A percentile compares a stretch with the other conserved stretches of the same genome.
Evolutionary conservation across 495 filamentous ascomycete genomes (phyloP).

Genomic region (Penicillium odoratum): DNA sequence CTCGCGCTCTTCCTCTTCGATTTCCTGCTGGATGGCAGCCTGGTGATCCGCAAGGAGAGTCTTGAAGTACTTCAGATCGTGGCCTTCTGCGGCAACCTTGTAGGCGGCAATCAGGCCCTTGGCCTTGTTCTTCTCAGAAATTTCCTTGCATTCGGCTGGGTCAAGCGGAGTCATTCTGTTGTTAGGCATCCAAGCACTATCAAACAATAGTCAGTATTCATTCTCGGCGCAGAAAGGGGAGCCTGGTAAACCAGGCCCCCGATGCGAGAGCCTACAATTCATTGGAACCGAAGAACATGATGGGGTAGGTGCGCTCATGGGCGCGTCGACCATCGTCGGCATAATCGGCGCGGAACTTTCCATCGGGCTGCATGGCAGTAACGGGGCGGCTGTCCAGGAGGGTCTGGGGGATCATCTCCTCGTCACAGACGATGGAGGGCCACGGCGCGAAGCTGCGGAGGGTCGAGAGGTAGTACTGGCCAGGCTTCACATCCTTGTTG

Average conservation of each 20-base stretch:
- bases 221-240: neutral
- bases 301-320: constrained; percentile 79
- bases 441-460: constrained; percentile 89
- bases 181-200: constrained; percentile 83
- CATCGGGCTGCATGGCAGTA: constrained; percentile 74
- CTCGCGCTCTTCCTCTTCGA: constrained; percentile 59
- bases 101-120: constrained; percentile 75
- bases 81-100: constrained; percentile 65
- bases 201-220: constrained; percentile 11
- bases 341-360: constrained; percentile 80
- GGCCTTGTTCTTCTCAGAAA: constrained; percentile 68
- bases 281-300: constrained; percentile 92
- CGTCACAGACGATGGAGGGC: constrained; percentile 88
- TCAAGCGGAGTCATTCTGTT: constrained; percentile 73
- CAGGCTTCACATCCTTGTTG: constrained; percentile 77
- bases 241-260: constrained; percentile 15
- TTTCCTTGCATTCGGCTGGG: constrained; percentile 60
- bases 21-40: constrained; percentile 58
- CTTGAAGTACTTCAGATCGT: constrained; percentile 77
- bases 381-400: constrained; percentile 74
- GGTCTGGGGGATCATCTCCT: constrained; percentile 79
- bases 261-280: constrained; percentile 72
- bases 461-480: constrained; percentile 81
- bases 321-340: constrained; percentile 79
- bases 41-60: constrained; percentile 62